A percentile compares a stretch with the other conserved stretches of the same genome.
Evolutionary conservation across 2,329 filamentous ascomycete species (phyloP).

Genomic region (Exophiala sp.): DNA sequence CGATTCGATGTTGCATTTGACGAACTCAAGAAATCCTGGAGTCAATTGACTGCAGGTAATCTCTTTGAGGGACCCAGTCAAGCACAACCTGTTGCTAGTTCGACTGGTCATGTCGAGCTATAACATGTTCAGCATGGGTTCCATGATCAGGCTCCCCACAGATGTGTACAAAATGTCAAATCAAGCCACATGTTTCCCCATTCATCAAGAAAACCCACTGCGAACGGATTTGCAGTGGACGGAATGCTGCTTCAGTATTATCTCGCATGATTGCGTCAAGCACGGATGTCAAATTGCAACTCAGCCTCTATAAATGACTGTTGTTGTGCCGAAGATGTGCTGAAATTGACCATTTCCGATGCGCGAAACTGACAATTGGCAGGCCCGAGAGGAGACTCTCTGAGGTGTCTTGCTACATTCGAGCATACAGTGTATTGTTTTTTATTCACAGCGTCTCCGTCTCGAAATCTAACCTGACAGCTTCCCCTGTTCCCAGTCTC

Average conservation of each 20-base stretch:
- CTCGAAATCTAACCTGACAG: not conserved
- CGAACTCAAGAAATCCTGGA: slow-evolving; percentile 46
- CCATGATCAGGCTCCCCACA: not conserved
- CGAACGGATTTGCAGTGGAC: not conserved
- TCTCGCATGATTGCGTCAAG: slow-evolving; percentile 42
- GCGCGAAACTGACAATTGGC: slow-evolving; percentile 27
- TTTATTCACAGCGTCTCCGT: not conserved
- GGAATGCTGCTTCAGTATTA: not conserved
- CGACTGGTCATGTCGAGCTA: slow-evolving; percentile 14
- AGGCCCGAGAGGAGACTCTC: slow-evolving; percentile 17
- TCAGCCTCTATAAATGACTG: slow-evolving; percentile 68
- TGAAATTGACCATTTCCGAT: slow-evolving; percentile 53
- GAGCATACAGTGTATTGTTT: slow-evolving; percentile 12
- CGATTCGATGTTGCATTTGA: slow-evolving; percentile 66
- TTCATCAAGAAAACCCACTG: not conserved
- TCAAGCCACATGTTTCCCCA: not conserved
- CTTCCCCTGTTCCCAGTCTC: too few species aligned
- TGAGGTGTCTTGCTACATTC: slow-evolving; percentile 25
- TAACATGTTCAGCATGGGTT: slow-evolving; percentile 2
- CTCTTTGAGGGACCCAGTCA: slow-evolving; percentile 4
- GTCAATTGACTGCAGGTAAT: slow-evolving; percentile 7
- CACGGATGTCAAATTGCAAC: slow-evolving; percentile 99
- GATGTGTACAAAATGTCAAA: not conserved
- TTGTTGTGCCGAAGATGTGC: slow-evolving; percentile 99
- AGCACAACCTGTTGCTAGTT: not conserved